These are phyloP conservation scores for Adansonia madagascariensis DNA, from an alignment of 441 rosid genomes.

Conservation along the genomic window DNA sequence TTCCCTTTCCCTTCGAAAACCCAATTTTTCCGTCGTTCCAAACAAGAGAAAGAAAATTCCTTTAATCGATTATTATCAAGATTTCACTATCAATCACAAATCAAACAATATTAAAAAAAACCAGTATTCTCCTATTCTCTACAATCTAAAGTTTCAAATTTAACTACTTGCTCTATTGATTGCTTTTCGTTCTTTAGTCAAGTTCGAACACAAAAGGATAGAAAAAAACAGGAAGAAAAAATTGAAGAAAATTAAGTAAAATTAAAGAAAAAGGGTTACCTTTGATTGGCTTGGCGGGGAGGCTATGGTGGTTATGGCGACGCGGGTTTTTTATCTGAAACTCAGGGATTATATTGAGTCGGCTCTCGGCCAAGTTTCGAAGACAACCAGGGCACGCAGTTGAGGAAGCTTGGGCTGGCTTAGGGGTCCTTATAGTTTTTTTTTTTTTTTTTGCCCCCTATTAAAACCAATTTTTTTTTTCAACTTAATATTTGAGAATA, in stretches of 20 bases:
- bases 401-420: background rate
- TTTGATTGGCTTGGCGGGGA: background rate
- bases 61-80: background rate
- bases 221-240: background rate
- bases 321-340: background rate
- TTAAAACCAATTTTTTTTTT: no score
- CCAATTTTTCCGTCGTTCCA: background rate
- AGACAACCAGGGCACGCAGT: background rate
- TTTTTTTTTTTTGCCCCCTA: no score
- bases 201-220: background rate
- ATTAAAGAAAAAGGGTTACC: background rate
- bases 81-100: background rate
- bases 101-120: background rate
- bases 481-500: no score
- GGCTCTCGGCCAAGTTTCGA: background rate
- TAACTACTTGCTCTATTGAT: background rate
- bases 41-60: background rate
- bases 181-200: background rate
- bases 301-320: background rate
- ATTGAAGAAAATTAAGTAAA: background rate
- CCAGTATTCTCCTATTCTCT: background rate
- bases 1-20: background rate
- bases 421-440: background rate
- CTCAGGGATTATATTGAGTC: background rate
- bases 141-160: background rate